phyloP scores from a whole-genome alignment of 495 filamentous ascomycete species.

The Penicillium psychrofluorescens region DNA sequence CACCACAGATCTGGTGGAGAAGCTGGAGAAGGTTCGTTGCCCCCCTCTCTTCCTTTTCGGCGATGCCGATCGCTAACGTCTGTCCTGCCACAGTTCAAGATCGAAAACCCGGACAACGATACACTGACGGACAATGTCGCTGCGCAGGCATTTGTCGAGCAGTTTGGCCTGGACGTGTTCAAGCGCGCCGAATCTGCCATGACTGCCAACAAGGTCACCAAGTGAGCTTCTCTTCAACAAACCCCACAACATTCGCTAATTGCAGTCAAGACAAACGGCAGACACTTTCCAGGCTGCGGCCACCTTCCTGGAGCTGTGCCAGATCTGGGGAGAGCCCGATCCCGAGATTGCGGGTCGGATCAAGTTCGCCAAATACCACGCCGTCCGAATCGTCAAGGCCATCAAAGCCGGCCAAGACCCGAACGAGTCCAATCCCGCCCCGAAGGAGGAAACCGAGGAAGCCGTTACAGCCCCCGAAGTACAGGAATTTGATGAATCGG shows the following conservation, averaged over 20 bases:
- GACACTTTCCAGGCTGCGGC: constrained; percentile 88
- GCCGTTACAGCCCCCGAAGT: constrained; percentile 32
- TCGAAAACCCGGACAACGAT: constrained; percentile 54
- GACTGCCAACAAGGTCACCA: constrained; percentile 75
- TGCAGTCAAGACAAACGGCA: constrained; percentile 65
- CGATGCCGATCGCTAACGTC: constrained; percentile 3
- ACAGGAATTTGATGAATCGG: constrained; percentile 38
- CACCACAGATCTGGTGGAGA: constrained; percentile 81
- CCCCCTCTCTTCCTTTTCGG: neutral
- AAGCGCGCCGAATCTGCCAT: constrained; percentile 74
- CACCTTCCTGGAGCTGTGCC: constrained; percentile 81
- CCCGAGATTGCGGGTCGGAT: constrained; percentile 76
- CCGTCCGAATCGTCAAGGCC: constrained; percentile 81
- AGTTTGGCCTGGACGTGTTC: constrained; percentile 86
- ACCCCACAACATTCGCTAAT: constrained; percentile 9
- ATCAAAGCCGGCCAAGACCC: constrained; percentile 88
- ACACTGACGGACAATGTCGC: constrained; percentile 75
- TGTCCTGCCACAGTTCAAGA: constrained; percentile 52
- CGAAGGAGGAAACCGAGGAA: constrained; percentile 29
- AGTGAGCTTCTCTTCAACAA: constrained; percentile 39
- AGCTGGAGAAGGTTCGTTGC: constrained; percentile 67
- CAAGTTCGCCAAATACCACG: constrained; percentile 95
- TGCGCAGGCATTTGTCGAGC: constrained; percentile 84
- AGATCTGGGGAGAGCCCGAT: constrained; percentile 73
- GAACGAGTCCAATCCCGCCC: constrained; percentile 77